Base-by-base conservation (phyloP, 2,329 filamentous ascomycete genomes). In the Incumbomyces delicatus region DNA sequence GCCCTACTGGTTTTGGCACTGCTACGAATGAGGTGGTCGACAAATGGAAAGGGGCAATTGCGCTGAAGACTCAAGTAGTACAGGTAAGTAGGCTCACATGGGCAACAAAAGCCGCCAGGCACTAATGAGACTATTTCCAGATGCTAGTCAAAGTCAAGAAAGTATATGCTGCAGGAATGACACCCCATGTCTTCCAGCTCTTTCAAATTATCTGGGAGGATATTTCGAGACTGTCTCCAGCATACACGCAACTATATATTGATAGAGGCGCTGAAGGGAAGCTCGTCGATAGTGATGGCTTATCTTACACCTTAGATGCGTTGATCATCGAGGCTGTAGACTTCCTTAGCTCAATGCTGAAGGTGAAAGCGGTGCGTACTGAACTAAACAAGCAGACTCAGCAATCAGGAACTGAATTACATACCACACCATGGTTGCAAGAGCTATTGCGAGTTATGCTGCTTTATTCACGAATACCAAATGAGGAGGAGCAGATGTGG, bases 231-330 rank as follows among this genome's bases (percentile, higher is more conserved):
- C 72, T 94, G 37, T 81, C 88, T 58, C 69, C 71, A 2, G 70
- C 82, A 35, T 94, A 95, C 62, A 79, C 87, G 54, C 73, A 83
- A 53, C 81, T 95, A 60, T 98, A 94, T 65, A 86, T 96, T 56
- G 76, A 85, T 46, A 81, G 86, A 53, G 87, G 90, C 56, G 79
- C 84, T 38, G 89, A 96, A 66, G 87, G 88, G 46, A 81, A 90
- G 32, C 68, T 96, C 30, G 52, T 53, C 34, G 89, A 95, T 63
- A 79, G 85, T 2, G 90, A 98, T 62, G 82, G 82, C 35, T 74
- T 98, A n/a, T 88, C 90, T 0, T 95, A 94, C 65, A 95, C 89
- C 1, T 73, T 98, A 18, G 92, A 98, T 65, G 92, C 94, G 60
- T 75, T 98, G 43, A 81, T 96, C 2, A 71, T 96, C 6, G 92